Conservation (phyloP, 2,329 filamentous ascomycete genomes). For the Aspergillus sp. region DNA sequence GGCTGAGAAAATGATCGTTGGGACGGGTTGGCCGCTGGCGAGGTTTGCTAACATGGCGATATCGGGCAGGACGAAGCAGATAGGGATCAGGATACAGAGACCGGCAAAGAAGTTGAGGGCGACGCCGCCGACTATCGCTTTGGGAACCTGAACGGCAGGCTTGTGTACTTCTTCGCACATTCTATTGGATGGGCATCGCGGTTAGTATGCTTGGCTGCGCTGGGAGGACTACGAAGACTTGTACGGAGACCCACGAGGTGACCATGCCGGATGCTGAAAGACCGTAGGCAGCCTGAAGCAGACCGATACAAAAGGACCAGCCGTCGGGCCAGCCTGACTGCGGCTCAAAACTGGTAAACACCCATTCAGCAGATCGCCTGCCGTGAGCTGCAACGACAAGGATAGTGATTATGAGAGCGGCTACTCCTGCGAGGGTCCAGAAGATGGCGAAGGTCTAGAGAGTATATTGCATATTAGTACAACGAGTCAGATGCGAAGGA, state of each 20-base stretch:
- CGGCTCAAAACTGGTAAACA: constrained; percentile 55
- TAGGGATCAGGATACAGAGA: constrained; percentile 65
- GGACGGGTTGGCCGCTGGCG: constrained; percentile 71
- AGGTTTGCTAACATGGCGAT: constrained; percentile 61
- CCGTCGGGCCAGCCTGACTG: constrained; percentile 68
- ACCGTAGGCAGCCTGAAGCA: constrained; percentile 66
- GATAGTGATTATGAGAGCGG: constrained; percentile 67
- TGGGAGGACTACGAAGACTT: background rate
- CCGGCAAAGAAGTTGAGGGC: constrained; percentile 64
- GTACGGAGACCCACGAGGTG: constrained; percentile 59
- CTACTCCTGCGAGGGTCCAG: constrained; percentile 64
- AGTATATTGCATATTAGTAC: background rate
- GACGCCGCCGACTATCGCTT: constrained; percentile 67
- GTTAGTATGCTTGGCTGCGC: constrained; percentile 5
- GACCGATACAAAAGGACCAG: constrained; percentile 70
- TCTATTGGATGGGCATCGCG: constrained; percentile 4
- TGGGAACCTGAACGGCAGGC: constrained; percentile 64
- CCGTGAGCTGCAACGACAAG: constrained; percentile 68
- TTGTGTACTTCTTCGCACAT: constrained; percentile 70
- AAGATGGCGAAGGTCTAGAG: constrained; percentile 73
- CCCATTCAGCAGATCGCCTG: constrained; percentile 59
- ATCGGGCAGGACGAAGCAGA: constrained; percentile 72
- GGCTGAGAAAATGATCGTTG: constrained; percentile 69
- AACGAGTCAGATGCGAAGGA: background rate
- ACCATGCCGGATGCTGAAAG: constrained; percentile 75